Conservation (phyloP, 371 early-diverging fungal genomes). For the Rhizomucor pusillus region DNA sequence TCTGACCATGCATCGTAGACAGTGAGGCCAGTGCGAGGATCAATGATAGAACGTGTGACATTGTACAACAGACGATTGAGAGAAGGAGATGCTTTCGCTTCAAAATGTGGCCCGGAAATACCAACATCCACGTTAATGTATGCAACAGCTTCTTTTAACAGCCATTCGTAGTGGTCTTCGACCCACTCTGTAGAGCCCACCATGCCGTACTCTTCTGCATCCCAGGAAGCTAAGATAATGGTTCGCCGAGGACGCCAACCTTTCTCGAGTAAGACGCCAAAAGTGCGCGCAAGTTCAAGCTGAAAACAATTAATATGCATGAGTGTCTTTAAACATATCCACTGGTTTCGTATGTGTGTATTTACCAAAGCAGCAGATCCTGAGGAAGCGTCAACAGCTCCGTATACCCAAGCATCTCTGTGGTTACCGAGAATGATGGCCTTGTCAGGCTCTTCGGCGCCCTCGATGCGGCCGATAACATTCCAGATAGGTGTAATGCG, state of each 20-base stretch:
- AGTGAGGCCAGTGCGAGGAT: slow-evolving; percentile 23
- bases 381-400: slow-evolving; percentile 63
- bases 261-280: slow-evolving; percentile 45
- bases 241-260: slow-evolving; percentile 63
- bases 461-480: slow-evolving; percentile 59
- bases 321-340: background rate
- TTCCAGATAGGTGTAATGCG: slow-evolving; percentile 62
- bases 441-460: slow-evolving; percentile 53
- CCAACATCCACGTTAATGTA: slow-evolving; percentile 55
- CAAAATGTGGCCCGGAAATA: slow-evolving; percentile 18
- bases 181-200: slow-evolving; percentile 66
- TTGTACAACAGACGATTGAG: slow-evolving; percentile 40
- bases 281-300: slow-evolving; percentile 45
- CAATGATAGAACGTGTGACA: slow-evolving; percentile 31
- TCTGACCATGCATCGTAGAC: slow-evolving; percentile 20
- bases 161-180: slow-evolving; percentile 52
- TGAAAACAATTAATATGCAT: background rate
- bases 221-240: slow-evolving; percentile 58
- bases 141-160: slow-evolving; percentile 48
- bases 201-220: slow-evolving; percentile 60
- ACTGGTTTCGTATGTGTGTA: background rate
- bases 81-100: slow-evolving; percentile 28
- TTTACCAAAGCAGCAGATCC: slow-evolving; percentile 51
- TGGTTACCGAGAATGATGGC: slow-evolving; percentile 57
- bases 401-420: slow-evolving; percentile 66